These are phyloP conservation scores for Pestalotiopsis sp. DNA, from an alignment of 2,329 filamentous ascomycete genomes.

Conservation along the genomic window DNA sequence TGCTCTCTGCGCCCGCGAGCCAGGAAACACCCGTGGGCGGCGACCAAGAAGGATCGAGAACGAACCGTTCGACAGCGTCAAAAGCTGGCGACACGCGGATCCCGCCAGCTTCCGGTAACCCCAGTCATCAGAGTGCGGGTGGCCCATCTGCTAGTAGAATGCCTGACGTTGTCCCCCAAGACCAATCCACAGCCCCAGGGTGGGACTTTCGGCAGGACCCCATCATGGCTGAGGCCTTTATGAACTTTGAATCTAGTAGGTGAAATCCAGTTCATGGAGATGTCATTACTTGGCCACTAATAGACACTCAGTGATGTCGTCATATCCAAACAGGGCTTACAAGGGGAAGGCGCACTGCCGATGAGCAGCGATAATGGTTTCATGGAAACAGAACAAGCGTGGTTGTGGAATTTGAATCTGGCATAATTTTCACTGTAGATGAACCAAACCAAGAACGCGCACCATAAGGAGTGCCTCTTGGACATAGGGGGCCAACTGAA, in stretches of 20 bases:
- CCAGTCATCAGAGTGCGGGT: not conserved
- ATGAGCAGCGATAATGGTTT: not conserved
- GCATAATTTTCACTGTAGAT: not conserved
- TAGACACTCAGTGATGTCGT: not conserved
- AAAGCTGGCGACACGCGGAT: not conserved
- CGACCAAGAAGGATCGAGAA: not conserved
- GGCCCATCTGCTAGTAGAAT: not conserved
- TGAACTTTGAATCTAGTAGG: not conserved
- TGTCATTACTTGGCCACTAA: not conserved
- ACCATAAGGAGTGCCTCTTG: too few species aligned
- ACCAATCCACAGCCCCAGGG: not conserved
- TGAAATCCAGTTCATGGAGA: not conserved
- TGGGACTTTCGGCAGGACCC: not conserved
- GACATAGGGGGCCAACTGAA: too few species aligned
- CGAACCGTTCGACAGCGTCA: not conserved
- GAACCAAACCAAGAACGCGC: too few species aligned
- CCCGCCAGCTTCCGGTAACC: not conserved
- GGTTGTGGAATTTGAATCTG: not conserved
- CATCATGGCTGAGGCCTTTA: not conserved
- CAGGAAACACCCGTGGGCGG: not conserved
- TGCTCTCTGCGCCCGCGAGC: not conserved
- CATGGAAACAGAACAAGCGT: not conserved
- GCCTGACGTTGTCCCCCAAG: not conserved
- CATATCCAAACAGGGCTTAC: not conserved
- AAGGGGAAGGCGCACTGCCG: not conserved